These are phyloP conservation scores for Phytophthora nicotianae DNA, from an alignment of 352 stramenopile genomes.

Conservation along the genomic window DNA sequence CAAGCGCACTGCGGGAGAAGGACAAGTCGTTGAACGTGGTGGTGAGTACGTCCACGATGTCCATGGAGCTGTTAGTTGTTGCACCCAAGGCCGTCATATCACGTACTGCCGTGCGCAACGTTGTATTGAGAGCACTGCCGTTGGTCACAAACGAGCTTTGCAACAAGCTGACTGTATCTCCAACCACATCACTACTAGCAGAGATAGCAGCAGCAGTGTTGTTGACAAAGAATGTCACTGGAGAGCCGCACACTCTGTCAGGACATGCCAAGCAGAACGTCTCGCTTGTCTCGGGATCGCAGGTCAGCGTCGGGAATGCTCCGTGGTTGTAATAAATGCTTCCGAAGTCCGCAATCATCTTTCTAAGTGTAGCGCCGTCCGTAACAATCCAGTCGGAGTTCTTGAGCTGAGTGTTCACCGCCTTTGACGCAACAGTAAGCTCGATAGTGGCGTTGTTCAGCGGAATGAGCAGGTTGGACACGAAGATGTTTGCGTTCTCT, in stretches of 20 bases:
- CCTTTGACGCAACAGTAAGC: slow-evolving; percentile 46
- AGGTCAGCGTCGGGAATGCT: slow-evolving; percentile 57
- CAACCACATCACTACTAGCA: slow-evolving; percentile 28
- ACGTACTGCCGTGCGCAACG: slow-evolving; percentile 47
- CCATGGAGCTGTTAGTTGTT: slow-evolving; percentile 61
- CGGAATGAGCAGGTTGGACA: slow-evolving; percentile 60
- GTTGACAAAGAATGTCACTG: slow-evolving; percentile 48
- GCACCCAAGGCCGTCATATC: slow-evolving; percentile 57
- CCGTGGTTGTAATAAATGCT: slow-evolving; percentile 61
- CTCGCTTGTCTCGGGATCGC: slow-evolving; percentile 39
- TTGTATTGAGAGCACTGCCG: slow-evolving; percentile 43
- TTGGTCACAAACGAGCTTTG: slow-evolving; percentile 52
- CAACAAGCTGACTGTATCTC: slow-evolving; percentile 41
- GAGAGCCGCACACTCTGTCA: slow-evolving; percentile 53
- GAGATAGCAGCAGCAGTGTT: slow-evolving; percentile 30
- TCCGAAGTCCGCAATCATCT: slow-evolving; percentile 67
- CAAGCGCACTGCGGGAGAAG: slow-evolving; percentile 72
- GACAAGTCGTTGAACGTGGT: slow-evolving; percentile 79
- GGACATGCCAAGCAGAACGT: slow-evolving; percentile 63
- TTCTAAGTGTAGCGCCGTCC: slow-evolving; percentile 51
- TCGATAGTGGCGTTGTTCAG: slow-evolving; percentile 49
- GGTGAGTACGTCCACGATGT: slow-evolving; percentile 61
- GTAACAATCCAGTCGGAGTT: slow-evolving; percentile 57
- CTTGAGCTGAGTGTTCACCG: slow-evolving; percentile 45
- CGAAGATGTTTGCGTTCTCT: slow-evolving; percentile 81